A percentile compares a stretch with the other conserved stretches of the same genome.
Conservation (phyloP, 805 yeast genomes). For the Teunomyces cretensis region DNA sequence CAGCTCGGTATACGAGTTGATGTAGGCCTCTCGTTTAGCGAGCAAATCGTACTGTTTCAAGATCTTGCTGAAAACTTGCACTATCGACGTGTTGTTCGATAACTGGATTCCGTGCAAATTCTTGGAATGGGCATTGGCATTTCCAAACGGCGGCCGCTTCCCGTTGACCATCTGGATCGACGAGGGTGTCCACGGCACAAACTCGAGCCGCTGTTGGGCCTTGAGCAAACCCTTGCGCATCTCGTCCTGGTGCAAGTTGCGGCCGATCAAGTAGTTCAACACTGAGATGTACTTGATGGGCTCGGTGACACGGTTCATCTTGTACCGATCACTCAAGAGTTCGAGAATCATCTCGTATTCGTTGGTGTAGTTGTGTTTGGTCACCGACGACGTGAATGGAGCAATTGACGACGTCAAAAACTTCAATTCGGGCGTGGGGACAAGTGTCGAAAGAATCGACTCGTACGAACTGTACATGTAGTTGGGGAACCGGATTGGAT, state of each 20-base stretch:
- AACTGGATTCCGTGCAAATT: constrained; percentile 74
- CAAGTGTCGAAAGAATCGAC: constrained; percentile 73
- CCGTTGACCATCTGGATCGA: constrained; percentile 79
- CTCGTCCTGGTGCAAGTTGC: constrained; percentile 63
- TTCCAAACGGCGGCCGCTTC: constrained; percentile 60
- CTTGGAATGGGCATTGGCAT: constrained; percentile 30
- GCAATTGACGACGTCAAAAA: constrained; percentile 48
- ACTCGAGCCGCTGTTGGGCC: constrained; percentile 65
- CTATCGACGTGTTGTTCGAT: constrained; percentile 77
- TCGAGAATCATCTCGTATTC: constrained; percentile 86
- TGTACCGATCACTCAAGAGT: constrained; percentile 71
- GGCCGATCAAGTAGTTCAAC: constrained; percentile 66
- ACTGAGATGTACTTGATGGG: constrained; percentile 61
- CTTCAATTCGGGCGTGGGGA: constrained; percentile 85
- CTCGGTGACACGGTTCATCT: constrained; percentile 57
- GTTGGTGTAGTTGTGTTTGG: constrained; percentile 58
- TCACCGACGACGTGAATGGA: constrained; percentile 45
- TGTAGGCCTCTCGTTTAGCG: constrained; percentile 77
- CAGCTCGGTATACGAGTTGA: constrained; percentile 66
- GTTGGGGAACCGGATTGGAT: constrained; percentile 87
- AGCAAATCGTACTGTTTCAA: constrained; percentile 78
- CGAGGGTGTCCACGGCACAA: constrained; percentile 85
- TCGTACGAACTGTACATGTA: constrained; percentile 86
- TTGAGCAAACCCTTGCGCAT: constrained; percentile 64
- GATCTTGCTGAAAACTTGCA: constrained; percentile 62